Evolutionary conservation across 257 asterid genomes (phyloP).

Genomic region (Forsythia viridissima): DNA sequence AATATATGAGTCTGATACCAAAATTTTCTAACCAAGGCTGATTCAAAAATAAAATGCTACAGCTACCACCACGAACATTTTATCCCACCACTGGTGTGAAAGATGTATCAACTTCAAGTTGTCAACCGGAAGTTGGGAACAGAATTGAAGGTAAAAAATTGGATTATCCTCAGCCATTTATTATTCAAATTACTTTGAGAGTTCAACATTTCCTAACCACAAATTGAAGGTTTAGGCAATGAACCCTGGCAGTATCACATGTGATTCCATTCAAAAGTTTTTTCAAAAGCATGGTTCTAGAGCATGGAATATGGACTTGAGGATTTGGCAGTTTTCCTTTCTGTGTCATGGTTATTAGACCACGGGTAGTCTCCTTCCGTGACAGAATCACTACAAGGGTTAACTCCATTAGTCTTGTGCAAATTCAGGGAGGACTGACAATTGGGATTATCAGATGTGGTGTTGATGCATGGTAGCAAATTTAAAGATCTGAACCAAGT

Average conservation of each 20-base stretch:
- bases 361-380: background rate
- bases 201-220: too few relatives aligned
- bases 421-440: background rate
- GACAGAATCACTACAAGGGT: background rate
- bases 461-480: too few relatives aligned
- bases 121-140: background rate
- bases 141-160: background rate
- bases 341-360: background rate
- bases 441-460: background rate
- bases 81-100: background rate
- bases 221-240: too few relatives aligned
- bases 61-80: background rate
- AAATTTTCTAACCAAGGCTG: slow-evolving; percentile 39
- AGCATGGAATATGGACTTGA: too few relatives aligned
- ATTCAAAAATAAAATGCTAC: slow-evolving; percentile 1
- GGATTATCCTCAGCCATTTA: too few relatives aligned
- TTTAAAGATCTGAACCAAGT: background rate
- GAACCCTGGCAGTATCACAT: too few relatives aligned
- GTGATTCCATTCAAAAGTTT: too few relatives aligned
- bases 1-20: slow-evolving; percentile 58
- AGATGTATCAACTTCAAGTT: slow-evolving; percentile 5
- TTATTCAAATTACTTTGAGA: too few relatives aligned
- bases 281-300: too few relatives aligned
- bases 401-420: background rate
- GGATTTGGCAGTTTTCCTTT: background rate